Conservation (phyloP, 1,284 basidiomycete species). For the Pterulicium gracile region DNA sequence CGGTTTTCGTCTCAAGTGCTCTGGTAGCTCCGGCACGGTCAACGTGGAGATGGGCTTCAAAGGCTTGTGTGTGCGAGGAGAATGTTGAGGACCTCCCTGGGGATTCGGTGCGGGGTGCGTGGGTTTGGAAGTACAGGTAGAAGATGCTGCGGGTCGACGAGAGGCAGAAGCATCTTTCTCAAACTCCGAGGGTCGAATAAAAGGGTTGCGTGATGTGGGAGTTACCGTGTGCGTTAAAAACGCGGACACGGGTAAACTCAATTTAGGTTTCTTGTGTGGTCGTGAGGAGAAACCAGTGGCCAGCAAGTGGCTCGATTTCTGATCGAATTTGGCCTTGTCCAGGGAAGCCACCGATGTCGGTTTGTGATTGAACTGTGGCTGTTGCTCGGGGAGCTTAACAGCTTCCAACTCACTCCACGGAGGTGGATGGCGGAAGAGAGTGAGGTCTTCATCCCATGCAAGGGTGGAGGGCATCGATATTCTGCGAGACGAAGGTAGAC, state of each 20-base stretch:
- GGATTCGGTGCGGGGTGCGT: too few species aligned
- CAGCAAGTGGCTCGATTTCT: neutral
- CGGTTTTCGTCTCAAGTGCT: neutral
- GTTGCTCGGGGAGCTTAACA: neutral
- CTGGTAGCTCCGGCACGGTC: neutral
- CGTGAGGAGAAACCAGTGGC: neutral
- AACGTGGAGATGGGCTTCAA: neutral
- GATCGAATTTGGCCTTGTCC: neutral
- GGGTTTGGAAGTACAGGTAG: too few species aligned
- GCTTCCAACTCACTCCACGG: neutral
- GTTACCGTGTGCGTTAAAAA: neutral
- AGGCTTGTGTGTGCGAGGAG: neutral
- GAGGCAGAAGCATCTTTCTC: neutral
- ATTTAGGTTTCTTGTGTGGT: neutral
- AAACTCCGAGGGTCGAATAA: conserved; percentile 1
- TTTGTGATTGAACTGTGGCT: neutral
- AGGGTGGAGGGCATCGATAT: neutral
- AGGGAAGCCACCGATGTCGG: neutral
- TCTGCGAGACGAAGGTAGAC: too few species aligned
- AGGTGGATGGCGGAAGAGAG: neutral
- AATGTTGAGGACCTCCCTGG: too few species aligned
- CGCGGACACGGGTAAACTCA: neutral
- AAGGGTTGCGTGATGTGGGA: neutral
- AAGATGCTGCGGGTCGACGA: neutral
- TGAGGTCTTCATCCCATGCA: neutral